Conservation (phyloP, 306 rosid genomes). For the Cucumis hystrix region DNA sequence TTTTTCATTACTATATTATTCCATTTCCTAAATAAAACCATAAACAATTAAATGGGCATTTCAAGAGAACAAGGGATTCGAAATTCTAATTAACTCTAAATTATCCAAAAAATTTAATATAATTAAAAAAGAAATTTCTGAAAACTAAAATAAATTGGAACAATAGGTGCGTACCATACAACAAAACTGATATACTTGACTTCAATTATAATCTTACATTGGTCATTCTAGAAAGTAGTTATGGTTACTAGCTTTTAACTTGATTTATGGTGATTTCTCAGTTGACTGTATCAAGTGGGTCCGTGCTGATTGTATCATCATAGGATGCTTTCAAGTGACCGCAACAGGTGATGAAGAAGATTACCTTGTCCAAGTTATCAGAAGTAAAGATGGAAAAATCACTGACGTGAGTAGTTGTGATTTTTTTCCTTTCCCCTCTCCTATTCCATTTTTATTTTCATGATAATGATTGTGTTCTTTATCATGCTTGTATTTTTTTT, state of each 20-base stretch:
- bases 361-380: conserved; percentile 67
- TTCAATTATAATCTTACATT: neutral
- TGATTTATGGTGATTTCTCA: conserved; percentile 17
- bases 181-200: neutral
- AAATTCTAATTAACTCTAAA: neutral
- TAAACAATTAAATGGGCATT: neutral
- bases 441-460: neutral
- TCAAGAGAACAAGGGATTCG: neutral
- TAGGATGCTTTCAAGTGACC: conserved; percentile 76
- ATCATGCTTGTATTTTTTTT: neutral
- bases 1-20: neutral
- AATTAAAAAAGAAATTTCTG: neutral
- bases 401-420: conserved; percentile 37
- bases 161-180: neutral
- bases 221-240: neutral
- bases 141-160: neutral
- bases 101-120: neutral
- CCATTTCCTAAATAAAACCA: neutral
- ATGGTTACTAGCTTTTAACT: neutral
- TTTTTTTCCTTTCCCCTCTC: neutral
- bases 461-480: neutral
- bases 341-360: conserved; percentile 60
- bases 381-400: conserved; percentile 51
- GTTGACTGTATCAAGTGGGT: conserved; percentile 89
- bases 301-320: conserved; percentile 64